A percentile compares a stretch with the other conserved stretches of the same genome.
Evolutionary conservation across 352 stramenopile species (phyloP).

Genomic region (Ochromonadaceae sp.): DNA sequence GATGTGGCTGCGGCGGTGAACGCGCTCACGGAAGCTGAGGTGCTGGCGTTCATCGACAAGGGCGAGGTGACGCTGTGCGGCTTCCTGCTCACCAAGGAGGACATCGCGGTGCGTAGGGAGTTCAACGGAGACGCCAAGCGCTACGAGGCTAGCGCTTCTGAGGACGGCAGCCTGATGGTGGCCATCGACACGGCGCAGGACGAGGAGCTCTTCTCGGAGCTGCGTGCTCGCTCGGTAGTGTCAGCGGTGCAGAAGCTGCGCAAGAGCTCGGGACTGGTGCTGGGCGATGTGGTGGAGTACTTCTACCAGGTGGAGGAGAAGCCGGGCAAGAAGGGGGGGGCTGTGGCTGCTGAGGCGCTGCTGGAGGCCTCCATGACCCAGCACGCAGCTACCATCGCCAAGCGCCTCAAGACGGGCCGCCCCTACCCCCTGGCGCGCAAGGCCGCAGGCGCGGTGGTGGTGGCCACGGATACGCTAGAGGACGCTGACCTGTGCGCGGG

Average conservation of each 20-base stretch:
- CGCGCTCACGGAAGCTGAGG: conserved; percentile 33
- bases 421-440: background rate
- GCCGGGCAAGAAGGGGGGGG: conserved; percentile 34
- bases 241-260: conserved; percentile 95
- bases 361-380: background rate
- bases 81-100: conserved; percentile 56
- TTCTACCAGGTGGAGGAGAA: conserved; percentile 73
- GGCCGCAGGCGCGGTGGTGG: background rate
- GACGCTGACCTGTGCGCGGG: background rate
- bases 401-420: background rate
- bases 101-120: conserved; percentile 70
- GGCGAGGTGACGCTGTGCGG: conserved; percentile 49
- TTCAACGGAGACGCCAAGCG: conserved; percentile 71
- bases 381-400: background rate
- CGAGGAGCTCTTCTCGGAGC: conserved; percentile 78
- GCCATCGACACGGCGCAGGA: conserved; percentile 86
- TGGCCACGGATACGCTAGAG: background rate
- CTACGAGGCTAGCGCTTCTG: conserved; percentile 46
- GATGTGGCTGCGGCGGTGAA: conserved; percentile 48
- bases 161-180: conserved; percentile 65
- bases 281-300: conserved; percentile 87
- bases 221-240: conserved; percentile 84
- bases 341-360: background rate
- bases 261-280: conserved; percentile 82
- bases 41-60: conserved; percentile 34